phyloP scores from a whole-genome alignment of 1,284 basidiomycete genomes.

The Ustilago sp. region DNA sequence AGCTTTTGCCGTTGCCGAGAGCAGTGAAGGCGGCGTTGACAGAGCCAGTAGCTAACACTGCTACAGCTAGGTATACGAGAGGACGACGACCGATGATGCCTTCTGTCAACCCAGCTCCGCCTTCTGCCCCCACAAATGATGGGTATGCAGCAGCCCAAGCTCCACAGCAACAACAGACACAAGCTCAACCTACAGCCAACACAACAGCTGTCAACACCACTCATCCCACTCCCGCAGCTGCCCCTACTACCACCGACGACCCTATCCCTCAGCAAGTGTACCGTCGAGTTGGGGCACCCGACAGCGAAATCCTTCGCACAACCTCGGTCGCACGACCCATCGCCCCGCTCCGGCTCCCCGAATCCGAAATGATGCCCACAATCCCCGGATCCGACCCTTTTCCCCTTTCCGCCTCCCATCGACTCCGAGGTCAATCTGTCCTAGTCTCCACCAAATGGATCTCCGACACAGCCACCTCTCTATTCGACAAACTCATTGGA shows the following conservation, averaged over 20 bases:
- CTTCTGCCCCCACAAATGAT: neutral
- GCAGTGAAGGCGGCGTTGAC: conserved; percentile 27
- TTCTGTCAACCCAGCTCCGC: conserved; percentile 13
- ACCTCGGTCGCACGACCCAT: conserved; percentile 40
- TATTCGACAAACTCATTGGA: conserved; percentile 51
- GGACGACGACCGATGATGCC: conserved; percentile 42
- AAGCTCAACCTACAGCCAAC: neutral
- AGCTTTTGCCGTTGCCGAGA: conserved; percentile 36
- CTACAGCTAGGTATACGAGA: conserved; percentile 17
- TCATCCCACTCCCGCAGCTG: neutral
- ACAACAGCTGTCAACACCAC: neutral
- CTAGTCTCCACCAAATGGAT: conserved; percentile 54
- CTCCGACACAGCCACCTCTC: conserved; percentile 43
- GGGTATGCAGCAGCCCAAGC: neutral
- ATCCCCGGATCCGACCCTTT: neutral
- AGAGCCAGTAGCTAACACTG: conserved; percentile 12
- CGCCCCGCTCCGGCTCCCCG: conserved; percentile 28
- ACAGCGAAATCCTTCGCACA: conserved; percentile 33
- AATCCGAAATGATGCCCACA: neutral
- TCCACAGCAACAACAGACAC: neutral
- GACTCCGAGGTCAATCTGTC: conserved; percentile 47
- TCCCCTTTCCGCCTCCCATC: conserved; percentile 16
- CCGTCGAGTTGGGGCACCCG: conserved; percentile 35
- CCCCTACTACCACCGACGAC: neutral
- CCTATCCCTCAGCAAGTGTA: conserved; percentile 24